Evolutionary conservation across 345 rosid genomes (phyloP), one percentile per base, ranked within the genome.

Genomic region (Streptanthus diversifolius): DNA sequence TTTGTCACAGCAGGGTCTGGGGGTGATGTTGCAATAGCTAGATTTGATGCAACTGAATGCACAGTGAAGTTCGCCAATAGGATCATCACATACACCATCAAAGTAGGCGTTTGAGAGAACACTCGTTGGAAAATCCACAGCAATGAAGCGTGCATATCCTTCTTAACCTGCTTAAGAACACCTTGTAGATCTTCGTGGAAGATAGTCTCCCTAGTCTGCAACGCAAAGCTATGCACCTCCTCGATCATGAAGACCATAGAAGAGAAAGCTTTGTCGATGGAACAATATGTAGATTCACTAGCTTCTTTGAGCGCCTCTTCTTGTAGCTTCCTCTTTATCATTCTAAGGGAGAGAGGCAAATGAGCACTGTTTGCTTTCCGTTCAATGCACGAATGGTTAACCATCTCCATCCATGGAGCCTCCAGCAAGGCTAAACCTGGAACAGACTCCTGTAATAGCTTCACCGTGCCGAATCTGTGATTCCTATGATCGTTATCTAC

Each of bases 41-140:
- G 13, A 11, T 81, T 67, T 13, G 73, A 71, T 17, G 55, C 75
- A 88, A 87, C 80, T 13, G 97, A 93, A 72, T 84, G 83, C 5
- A 86, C 83, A 0, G 83, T 82, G 77, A 82, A 90, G 68, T 87
- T 90, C 0, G 96, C 91, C 33, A 89, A 40, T 10, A 93, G 80
- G 30, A 90, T 62, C 90, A 93, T 90, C 13, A 90, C 82, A 63
- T 82, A 75, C 7, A 90, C 85, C 96, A 90, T 90, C 37, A 93
- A 82, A 41, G 82, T 83, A 1, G 98, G 96, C 0, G 96, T 86
- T 15, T 76, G 69, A 0, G 88, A 85, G 51, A 90, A 90, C 8
- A 92, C 85, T 52, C 80, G 88, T 48, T 82, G 86, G 35, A 88
- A 90, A 14, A 93, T 81, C 92, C 93, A 89, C 30, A 84, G 76